phyloP scores from a whole-genome alignment of 169 alveolate species.

The Plasmodium blacklocki region DNA sequence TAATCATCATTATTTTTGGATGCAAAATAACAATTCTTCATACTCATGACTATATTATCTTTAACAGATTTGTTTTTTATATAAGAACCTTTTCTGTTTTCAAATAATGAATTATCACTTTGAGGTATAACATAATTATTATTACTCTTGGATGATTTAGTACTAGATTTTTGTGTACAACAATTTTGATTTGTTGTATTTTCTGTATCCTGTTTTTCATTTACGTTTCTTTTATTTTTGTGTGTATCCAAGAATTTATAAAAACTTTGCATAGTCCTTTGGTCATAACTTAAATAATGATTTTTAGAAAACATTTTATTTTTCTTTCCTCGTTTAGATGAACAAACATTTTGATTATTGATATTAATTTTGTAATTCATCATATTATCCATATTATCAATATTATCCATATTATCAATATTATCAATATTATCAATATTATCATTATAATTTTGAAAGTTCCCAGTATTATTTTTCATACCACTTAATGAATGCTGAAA shows the following conservation, averaged over 20 bases:
- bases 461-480: neutral
- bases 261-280: too few relatives aligned
- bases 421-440: neutral
- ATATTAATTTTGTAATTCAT: too few relatives aligned
- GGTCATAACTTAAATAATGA: too few relatives aligned
- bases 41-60: neutral
- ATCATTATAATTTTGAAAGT: neutral
- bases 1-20: neutral
- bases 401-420: neutral
- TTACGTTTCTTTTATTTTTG: neutral
- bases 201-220: neutral
- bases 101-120: too few relatives aligned
- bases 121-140: neutral
- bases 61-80: neutral
- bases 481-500: constrained; percentile 11
- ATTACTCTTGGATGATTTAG: neutral
- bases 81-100: neutral
- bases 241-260: too few relatives aligned
- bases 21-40: neutral
- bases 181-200: neutral
- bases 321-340: too few relatives aligned
- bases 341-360: too few relatives aligned
- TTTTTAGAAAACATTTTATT: too few relatives aligned
- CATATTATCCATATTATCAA: neutral
- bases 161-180: neutral